Conservation (phyloP, 2,329 filamentous ascomycete species). For the Paraphoma chrysanthemicola region DNA sequence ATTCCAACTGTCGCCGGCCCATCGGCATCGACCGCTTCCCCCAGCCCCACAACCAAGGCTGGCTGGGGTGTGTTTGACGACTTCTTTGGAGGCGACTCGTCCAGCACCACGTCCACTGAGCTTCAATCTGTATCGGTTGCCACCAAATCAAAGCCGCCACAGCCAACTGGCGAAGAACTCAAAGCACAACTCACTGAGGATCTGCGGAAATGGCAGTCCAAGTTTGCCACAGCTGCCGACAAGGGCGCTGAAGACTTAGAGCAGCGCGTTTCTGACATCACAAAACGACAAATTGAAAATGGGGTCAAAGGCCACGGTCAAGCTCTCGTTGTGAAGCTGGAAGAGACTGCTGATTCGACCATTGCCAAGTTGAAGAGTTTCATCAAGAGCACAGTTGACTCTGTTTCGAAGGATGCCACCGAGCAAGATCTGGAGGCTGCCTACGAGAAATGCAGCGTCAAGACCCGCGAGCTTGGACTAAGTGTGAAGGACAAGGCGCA, state of each 20-base stretch:
- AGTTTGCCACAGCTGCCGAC: slow-evolving; percentile 84
- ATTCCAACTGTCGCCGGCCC: slow-evolving; percentile 29
- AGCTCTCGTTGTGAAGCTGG: slow-evolving; percentile 71
- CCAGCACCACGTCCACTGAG: slow-evolving; percentile 25
- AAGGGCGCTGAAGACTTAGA: slow-evolving; percentile 77
- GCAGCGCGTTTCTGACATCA: slow-evolving; percentile 72
- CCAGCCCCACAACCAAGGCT: slow-evolving; percentile 28
- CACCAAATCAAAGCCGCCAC: slow-evolving; percentile 25
- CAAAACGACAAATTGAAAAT: slow-evolving; percentile 71
- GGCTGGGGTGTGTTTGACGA: slow-evolving; percentile 42
- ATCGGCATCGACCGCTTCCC: slow-evolving; percentile 22
- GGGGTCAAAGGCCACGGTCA: slow-evolving; percentile 72
- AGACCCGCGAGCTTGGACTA: slow-evolving; percentile 72
- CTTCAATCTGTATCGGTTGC: slow-evolving; percentile 20
- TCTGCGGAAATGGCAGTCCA: slow-evolving; percentile 83
- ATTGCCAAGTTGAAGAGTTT: slow-evolving; percentile 70
- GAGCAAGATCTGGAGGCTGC: slow-evolving; percentile 60
- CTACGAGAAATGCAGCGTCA: slow-evolving; percentile 59
- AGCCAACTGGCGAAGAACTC: slow-evolving; percentile 48
- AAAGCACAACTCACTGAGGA: slow-evolving; percentile 75
- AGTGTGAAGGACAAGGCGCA: slow-evolving; percentile 80
- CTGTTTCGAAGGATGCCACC: slow-evolving; percentile 65
- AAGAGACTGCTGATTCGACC: slow-evolving; percentile 70
- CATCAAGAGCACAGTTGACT: slow-evolving; percentile 64
- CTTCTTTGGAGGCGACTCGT: slow-evolving; percentile 34